Percentiles rank a stretch among this genome's conserved stretches.
phyloP scores from a whole-genome alignment of 352 stramenopile genomes.

The Thraustochytrium striatum region DNA sequence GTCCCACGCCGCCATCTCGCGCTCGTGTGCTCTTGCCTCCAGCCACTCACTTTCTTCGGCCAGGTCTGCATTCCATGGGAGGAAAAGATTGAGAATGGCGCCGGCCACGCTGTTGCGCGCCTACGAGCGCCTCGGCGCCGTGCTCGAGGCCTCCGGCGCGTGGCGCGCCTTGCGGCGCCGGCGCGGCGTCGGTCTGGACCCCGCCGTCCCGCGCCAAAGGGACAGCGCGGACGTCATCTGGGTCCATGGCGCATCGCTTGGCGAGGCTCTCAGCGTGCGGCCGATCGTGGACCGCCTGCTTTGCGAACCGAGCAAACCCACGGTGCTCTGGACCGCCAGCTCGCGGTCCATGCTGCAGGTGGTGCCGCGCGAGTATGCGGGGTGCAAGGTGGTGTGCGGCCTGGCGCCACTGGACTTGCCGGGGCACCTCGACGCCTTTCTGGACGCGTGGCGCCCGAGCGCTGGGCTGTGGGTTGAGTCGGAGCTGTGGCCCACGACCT shows the following conservation, averaged over 20 bases:
- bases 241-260: constrained; percentile 23
- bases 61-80: no score
- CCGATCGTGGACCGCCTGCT: background rate
- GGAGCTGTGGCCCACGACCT: constrained; percentile 14
- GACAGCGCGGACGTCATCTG: background rate
- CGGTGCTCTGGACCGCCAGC: background rate
- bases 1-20: constrained; percentile 40
- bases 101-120: background rate
- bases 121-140: no score
- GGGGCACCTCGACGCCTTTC: background rate
- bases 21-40: no score
- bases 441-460: constrained; percentile 6
- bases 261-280: constrained; percentile 2
- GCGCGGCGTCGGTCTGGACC: background rate
- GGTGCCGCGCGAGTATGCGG: background rate
- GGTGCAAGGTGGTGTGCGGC: background rate
- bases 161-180: no score
- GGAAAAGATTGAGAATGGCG: no score
- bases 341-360: constrained; percentile 5
- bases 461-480: constrained; percentile 22
- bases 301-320: background rate
- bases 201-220: background rate
- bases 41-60: no score
- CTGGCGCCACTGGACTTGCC: constrained; percentile 34
- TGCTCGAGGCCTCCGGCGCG: background rate